Base-by-base conservation (phyloP, 352 stramenopile genomes). In the Phytopythium litorale region DNA sequence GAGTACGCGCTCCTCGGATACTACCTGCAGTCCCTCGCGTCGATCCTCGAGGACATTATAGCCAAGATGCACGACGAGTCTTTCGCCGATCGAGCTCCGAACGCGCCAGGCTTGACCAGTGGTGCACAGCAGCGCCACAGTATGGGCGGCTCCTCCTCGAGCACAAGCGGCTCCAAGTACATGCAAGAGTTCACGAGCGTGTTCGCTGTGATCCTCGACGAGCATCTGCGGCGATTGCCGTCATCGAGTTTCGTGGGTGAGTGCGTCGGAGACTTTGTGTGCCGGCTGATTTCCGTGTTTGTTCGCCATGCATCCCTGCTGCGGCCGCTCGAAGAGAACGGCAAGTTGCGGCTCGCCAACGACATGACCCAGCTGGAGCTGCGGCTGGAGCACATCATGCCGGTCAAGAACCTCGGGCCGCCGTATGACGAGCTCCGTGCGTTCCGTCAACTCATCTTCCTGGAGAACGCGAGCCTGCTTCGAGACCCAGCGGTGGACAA, bases 321-420 rank as follows among this genome's bases (percentile, higher is more conserved):
- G 30, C 78, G 85, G 4, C 87, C 87, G 5, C 72, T 96, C 15
- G 71, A 87, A 58, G 85, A 94, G 33, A 78, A 73, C 19, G 87
- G 87, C 7, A 96, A 96, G 56, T 64, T 90, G 35, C 81, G 84
- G 37, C 70, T 96, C 13, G 84, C 85, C 16, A 87, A 92, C 66
- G 87, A 96, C 55, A 92, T 96, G 85, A 75, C 87, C 43, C 84
- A 96, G 60, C 62, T 96, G 19, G 87, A 96, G 56, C 67, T 93
- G 37, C 66, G 71, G 13, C 68, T 93, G 5, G 82, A 89, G 50
- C 70, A 80, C 9, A 70, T 93, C 15, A 30, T 88, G 21, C 78
- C 81, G 16, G 56, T 93, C 50, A 75, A 74, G 16, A 82, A 79
- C 19, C 62, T 89, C n/a, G 85, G 81, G 7, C 62, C 72, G 6